Conservation (phyloP, 2,329 filamentous ascomycete species). For the Pseudocercospora fuligena region DNA sequence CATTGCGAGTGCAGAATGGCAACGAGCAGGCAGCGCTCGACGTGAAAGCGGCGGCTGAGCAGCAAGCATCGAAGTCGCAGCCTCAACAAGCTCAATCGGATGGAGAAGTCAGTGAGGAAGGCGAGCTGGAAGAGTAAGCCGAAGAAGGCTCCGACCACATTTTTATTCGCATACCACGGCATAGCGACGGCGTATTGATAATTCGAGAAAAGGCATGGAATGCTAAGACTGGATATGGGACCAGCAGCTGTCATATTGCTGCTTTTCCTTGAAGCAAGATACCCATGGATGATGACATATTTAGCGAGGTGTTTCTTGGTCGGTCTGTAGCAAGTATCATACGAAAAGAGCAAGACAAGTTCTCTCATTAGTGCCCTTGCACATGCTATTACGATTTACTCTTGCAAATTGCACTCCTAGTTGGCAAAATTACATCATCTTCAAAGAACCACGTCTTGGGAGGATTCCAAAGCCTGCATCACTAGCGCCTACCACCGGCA, state of each 20-base stretch:
- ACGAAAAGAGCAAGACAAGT: background rate
- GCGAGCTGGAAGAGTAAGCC: slow-evolving; percentile 51
- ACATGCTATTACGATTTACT: background rate
- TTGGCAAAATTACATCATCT: background rate
- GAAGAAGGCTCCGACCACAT: background rate
- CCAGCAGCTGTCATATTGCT: background rate
- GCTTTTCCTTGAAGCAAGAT: slow-evolving; percentile 2
- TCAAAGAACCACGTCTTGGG: background rate
- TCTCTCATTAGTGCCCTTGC: background rate
- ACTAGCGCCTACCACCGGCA: background rate
- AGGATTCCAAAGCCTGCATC: background rate
- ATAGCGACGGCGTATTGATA: slow-evolving; percentile 6
- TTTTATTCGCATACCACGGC: background rate
- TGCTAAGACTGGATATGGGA: background rate
- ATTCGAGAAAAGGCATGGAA: background rate
- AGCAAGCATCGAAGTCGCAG: slow-evolving; percentile 8
- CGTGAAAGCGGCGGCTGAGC: slow-evolving; percentile 17
- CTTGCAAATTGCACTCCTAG: too few relatives aligned
- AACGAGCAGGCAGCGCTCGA: slow-evolving; percentile 35
- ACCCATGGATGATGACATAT: slow-evolving; percentile 1
- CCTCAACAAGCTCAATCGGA: slow-evolving; percentile 27
- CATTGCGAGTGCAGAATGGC: slow-evolving; percentile 35
- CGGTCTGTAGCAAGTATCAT: background rate
- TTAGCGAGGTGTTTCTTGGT: slow-evolving; percentile 2
- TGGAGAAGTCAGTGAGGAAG: slow-evolving; percentile 50